Percentiles rank a stretch among this genome's conserved stretches.
These are phyloP conservation scores for Dipteronia sinensis DNA, from an alignment of 345 rosid genomes.

Conservation along the genomic window DNA sequence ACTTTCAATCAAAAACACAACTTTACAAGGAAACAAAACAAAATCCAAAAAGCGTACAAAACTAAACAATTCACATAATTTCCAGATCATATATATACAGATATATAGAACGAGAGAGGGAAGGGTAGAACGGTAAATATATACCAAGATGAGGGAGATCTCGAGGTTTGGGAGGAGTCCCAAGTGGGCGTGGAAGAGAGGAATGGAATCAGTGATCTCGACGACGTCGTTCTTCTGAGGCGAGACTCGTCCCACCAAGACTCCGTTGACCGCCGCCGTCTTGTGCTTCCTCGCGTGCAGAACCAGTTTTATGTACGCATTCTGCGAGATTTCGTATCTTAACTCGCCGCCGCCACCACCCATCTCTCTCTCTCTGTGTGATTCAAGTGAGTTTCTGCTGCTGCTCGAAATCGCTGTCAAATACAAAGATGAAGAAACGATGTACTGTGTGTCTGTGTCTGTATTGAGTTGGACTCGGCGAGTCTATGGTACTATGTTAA, in stretches of 20 bases:
- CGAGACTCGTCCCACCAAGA: constrained; percentile 66
- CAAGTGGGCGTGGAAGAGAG: constrained; percentile 87
- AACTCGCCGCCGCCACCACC: constrained; percentile 55
- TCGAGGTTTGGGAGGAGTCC: constrained; percentile 91
- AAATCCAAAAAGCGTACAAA: neutral
- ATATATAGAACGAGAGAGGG: neutral
- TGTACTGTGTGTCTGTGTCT: neutral
- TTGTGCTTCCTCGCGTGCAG: constrained; percentile 83
- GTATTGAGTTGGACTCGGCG: neutral
- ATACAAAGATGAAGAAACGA: neutral
- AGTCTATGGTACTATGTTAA: neutral
- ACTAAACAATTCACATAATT: neutral
- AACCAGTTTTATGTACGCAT: constrained; percentile 83
- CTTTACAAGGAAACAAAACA: neutral
- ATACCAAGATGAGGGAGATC: constrained; percentile 91
- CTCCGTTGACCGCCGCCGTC: constrained; percentile 85
- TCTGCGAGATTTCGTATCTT: constrained; percentile 76
- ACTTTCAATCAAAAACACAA: neutral
- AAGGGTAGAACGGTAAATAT: constrained; percentile 23
- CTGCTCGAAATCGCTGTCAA: neutral
- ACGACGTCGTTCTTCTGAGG: constrained; percentile 48
- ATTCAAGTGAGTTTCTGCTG: neutral
- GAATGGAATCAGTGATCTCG: constrained; percentile 84
- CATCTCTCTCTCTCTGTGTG: neutral
- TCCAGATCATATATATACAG: neutral